phyloP scores from a whole-genome alignment of 345 rosid species.

The Gossypium arboreum region DNA sequence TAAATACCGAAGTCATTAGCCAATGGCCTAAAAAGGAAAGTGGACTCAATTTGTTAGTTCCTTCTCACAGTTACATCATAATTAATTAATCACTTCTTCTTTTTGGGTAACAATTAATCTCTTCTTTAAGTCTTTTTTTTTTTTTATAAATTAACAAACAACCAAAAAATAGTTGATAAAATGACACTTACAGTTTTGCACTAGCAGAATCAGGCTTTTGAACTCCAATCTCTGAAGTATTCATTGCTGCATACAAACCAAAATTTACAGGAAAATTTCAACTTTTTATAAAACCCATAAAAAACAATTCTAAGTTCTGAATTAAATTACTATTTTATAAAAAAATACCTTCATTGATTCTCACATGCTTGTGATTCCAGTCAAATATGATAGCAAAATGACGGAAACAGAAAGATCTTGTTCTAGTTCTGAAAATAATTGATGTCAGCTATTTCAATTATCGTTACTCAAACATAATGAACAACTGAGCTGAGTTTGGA shows the following conservation, averaged over 20 bases:
- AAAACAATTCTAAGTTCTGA: not conserved
- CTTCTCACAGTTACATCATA: too few relatives aligned
- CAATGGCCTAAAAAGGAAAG: too few relatives aligned
- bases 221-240: slow-evolving; percentile 58
- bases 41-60: too few relatives aligned
- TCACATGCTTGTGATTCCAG: not conserved
- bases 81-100: too few relatives aligned
- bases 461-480: slow-evolving; percentile 3
- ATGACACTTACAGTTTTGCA: slow-evolving; percentile 37
- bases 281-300: not conserved
- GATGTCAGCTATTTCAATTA: not conserved
- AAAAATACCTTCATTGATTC: not conserved
- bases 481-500: not conserved
- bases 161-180: not conserved
- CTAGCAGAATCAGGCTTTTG: slow-evolving; percentile 28
- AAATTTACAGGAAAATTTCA: not conserved
- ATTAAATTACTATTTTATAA: not conserved
- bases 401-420: not conserved
- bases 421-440: not conserved
- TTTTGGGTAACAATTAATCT: not conserved
- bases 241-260: slow-evolving; percentile 53
- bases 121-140: not conserved
- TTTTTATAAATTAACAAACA: not conserved
- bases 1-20: too few relatives aligned
- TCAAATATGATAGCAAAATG: not conserved